Base-by-base conservation (phyloP, 139 green algal species). In the Marvania coccoides region DNA sequence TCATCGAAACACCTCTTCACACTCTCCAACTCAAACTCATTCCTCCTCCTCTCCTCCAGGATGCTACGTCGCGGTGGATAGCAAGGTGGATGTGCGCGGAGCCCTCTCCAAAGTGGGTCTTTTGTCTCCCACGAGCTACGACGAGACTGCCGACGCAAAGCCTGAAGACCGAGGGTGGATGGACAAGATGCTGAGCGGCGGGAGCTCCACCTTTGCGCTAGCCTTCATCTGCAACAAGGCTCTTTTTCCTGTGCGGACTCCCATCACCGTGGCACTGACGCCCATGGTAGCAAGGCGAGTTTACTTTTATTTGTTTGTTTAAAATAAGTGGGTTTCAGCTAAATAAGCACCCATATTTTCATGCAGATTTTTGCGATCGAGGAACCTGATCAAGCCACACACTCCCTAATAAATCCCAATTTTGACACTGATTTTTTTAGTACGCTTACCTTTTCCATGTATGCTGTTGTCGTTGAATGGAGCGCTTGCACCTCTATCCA, bases 211-310 rank as follows among this genome's bases (percentile, higher is more conserved):
- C 2, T n/a, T 85, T 15, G 77, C 74, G 1, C 64, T 86, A 13
- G 77, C 80, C 2, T 81, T 86, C 37, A 47, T 86, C 2, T 82
- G 73, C 65, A 86, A 82, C 35, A 86, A 86, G 35, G 80, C 77
- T 5, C 66, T 85, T 1, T 70, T 86, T 38, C 77, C 77, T 23
- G 65, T 86, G 19, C 65, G 80, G 10, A 64, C 66, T 2, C 80
- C 80, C 15, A 58, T 86, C 35, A 86, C 80, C 12, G 4, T 86
- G 5, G 73, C 34, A 3, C 38, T 86, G 10, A 86, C 80, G 4
- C 80, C 80, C 3, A 12, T 58, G 9, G 77, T 86, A 6, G 80
- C 80, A 4, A 71, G 76, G 76, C 71, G 47, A 57, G 70, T 34
- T 47, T 3, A 23, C 2, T 23, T 59, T 13, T n/a, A n/a, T n/a